Evolutionary conservation across 441 rosid species (phyloP).

Genomic region (Erysimum cheiri): DNA sequence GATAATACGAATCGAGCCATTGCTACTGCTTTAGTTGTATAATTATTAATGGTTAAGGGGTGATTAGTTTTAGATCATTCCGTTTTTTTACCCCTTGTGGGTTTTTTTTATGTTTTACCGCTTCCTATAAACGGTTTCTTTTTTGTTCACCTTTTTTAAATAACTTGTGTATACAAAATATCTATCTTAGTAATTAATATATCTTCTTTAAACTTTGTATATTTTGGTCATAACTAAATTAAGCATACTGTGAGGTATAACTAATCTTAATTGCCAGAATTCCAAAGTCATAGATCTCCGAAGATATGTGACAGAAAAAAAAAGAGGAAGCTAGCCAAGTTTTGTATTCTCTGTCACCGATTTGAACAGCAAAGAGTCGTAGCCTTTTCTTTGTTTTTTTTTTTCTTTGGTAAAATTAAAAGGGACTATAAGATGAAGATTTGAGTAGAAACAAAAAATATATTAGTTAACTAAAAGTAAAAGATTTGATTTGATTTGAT

Average conservation of each 20-base stretch:
- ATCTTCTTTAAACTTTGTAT: conserved; percentile 20
- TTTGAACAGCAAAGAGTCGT: conserved; percentile 41
- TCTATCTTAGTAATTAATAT: not conserved
- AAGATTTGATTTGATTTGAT: conserved; percentile 48
- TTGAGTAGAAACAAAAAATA: conserved; percentile 14
- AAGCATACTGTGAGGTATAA: not conserved
- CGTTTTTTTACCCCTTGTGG: not conserved
- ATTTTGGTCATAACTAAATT: conserved; percentile 15
- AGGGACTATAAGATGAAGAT: not conserved
- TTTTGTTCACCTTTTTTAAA: not conserved
- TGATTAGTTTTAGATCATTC: conserved; percentile 28
- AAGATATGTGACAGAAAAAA: conserved; percentile 13
- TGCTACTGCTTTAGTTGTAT: conserved; percentile 67
- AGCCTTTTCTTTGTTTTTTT: too few relatives aligned
- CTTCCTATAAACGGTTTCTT: conserved; percentile 18
- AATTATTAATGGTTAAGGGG: conserved; percentile 47
- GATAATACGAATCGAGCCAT: conserved; percentile 70
- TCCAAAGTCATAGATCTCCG: conserved; percentile 10
- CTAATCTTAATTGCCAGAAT: not conserved
- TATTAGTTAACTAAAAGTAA: conserved; percentile 31
- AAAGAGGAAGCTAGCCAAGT: conserved; percentile 55
- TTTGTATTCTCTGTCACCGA: conserved; percentile 52
- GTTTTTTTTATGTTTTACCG: conserved; percentile 32
- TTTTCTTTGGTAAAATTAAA: conserved; percentile 43
- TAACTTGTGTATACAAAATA: conserved; percentile 28